Base-by-base conservation (phyloP, 305 asterid species). In the Fraxinus ornus region DNA sequence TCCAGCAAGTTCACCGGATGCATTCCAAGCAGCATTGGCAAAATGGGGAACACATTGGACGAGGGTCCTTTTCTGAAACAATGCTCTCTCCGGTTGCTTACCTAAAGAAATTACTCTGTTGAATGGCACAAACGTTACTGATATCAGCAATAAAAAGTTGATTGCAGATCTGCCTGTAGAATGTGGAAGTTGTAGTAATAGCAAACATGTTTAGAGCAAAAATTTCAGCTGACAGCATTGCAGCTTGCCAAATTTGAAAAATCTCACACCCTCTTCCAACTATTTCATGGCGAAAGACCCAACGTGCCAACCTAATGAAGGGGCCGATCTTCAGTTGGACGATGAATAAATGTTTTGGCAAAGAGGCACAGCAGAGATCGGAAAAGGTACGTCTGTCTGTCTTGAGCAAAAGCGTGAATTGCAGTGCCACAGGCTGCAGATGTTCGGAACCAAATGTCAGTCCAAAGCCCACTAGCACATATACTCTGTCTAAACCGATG, bases 1-100 rank as follows among this genome's bases (percentile, higher is more conserved):
- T 88, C 97, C 7, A 55, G 92, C 81, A 93, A 94, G 2, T 78
- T 95, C 66, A 72, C 68, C 3, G 97, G 98, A 0, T 90, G 98
- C 88, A 90, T 95, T 49, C 98, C 98, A 0, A 79, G 52, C 8
- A 92, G 88, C 90, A 91, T 95, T 22, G 96, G 94, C 0, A 86
- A 86, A 0, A 91, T 95, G 97, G 89, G 86, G 1, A 92, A 88
- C 32, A 92, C 89, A 24, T 26, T 92, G 75, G 93, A 93, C 36
- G 97, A 95, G 77, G 44, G 47, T 93, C 6, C 55, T 90, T 7
- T 76, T 85, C 37, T 57, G 85, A 2, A 84, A 84, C 47, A 92
- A 92, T 19, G 44, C 80, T 8, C 82, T 94, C 52, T 86, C 91
- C 0, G 97, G 97, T 0, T 94, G 98, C 70, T 75, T 95, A 80